Percentiles rank a stretch among this genome's conserved stretches.
Evolutionary conservation across 208 protist genomes (phyloP).

Genomic region (Acanthamoeba triangularis): DNA sequence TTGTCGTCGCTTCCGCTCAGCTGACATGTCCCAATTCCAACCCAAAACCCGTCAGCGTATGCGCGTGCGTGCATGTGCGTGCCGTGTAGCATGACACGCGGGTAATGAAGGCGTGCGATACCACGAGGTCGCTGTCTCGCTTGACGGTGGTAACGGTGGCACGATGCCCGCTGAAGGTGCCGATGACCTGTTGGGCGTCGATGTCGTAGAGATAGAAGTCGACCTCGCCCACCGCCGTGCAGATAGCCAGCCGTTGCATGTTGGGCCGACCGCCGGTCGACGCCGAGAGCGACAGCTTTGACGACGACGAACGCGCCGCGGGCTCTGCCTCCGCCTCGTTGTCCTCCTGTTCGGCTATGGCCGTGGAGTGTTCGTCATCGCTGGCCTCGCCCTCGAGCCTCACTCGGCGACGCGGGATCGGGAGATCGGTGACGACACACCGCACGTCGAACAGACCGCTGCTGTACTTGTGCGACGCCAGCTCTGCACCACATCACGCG

Average conservation of each 20-base stretch:
- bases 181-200: conserved; percentile 21
- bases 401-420: not conserved
- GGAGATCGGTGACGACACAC: conserved; percentile 1
- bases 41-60: not conserved
- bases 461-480: conserved; percentile 3
- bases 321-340: not conserved
- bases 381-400: not conserved
- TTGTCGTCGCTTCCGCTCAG: conserved; percentile 62
- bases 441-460: conserved; percentile 65
- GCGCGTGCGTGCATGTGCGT: not conserved
- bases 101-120: not conserved
- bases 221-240: not conserved
- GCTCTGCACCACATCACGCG: not conserved
- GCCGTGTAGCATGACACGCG: not conserved
- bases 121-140: conserved; percentile 27
- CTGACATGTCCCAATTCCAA: not conserved
- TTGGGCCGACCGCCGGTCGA: not conserved
- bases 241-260: conserved; percentile 22
- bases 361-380: not conserved
- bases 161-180: conserved; percentile 18
- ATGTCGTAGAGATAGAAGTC: conserved; percentile 47
- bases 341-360: not conserved
- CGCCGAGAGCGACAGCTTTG: not conserved
- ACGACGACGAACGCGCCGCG: not conserved
- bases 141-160: conserved; percentile 48